These are phyloP conservation scores for Kurtzmaniella quercitrusa DNA, from an alignment of 1,139 yeast genomes.

Conservation along the genomic window DNA sequence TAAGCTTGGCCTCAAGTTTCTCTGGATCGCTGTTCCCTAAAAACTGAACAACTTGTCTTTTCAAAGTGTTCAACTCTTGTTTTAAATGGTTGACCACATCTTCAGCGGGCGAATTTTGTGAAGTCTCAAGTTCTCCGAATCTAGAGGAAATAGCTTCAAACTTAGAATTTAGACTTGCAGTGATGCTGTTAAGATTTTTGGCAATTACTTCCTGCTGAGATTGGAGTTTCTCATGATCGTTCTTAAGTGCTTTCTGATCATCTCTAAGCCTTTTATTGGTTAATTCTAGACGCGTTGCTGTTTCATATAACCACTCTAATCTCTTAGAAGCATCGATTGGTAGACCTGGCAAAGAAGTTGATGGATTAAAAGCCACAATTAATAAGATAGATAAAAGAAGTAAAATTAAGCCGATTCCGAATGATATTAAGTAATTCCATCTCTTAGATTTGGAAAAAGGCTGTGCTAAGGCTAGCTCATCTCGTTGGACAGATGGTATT, in stretches of 20 bases:
- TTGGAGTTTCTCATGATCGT: neutral
- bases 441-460: neutral
- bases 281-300: neutral
- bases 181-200: constrained; percentile 14
- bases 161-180: constrained; percentile 13
- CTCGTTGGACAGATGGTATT: neutral
- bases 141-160: constrained; percentile 16
- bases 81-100: neutral
- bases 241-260: constrained; percentile 3
- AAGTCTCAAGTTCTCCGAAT: constrained; percentile 10
- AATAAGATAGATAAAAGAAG: neutral
- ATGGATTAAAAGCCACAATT: neutral
- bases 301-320: neutral
- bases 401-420: neutral
- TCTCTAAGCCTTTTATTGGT: constrained; percentile 2
- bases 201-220: constrained; percentile 14
- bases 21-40: constrained; percentile 10
- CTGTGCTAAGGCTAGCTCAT: neutral
- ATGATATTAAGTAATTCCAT: neutral
- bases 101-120: neutral
- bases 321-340: neutral
- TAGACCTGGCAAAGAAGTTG: neutral
- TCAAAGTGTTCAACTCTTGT: constrained; percentile 9
- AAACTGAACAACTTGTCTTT: constrained; percentile 3
- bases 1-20: constrained; percentile 16